phyloP scores from a whole-genome alignment of 2,329 filamentous ascomycete genomes.

The Verticillium alfalfae region DNA sequence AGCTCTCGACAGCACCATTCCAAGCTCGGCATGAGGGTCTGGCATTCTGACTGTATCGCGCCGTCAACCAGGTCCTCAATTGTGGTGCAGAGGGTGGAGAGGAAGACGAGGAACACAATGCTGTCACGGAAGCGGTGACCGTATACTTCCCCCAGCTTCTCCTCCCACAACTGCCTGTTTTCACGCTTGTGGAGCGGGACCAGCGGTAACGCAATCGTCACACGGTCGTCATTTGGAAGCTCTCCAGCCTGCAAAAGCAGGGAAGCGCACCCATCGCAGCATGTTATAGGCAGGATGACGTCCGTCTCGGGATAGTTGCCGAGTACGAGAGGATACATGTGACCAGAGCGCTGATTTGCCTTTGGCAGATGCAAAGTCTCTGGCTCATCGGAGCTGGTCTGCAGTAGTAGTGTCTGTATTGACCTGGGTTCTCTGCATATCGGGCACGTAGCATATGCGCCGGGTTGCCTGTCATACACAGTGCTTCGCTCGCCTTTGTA shows the following conservation, averaged over 20 bases:
- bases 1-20: not conserved
- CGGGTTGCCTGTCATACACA: not conserved
- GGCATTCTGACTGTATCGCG: not conserved
- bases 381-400: not conserved
- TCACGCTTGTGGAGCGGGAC: not conserved
- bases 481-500: not conserved
- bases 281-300: not conserved
- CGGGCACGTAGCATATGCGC: not conserved
- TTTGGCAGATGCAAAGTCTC: not conserved
- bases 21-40: not conserved
- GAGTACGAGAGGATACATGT: not conserved
- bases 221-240: not conserved
- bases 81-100: not conserved
- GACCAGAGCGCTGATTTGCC: not conserved
- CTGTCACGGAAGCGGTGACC: not conserved
- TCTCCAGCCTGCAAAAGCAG: not conserved
- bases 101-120: not conserved
- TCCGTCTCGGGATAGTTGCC: constrained; percentile 1
- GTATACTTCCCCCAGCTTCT: not conserved
- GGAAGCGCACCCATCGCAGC: constrained; percentile 1
- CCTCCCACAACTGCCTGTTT: not conserved
- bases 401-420: not conserved
- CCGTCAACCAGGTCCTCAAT: not conserved
- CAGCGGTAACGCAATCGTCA: not conserved
- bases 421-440: not conserved